Evolutionary conservation across 2,329 filamentous ascomycete genomes (phyloP), one percentile per base, ranked within the genome.

Genomic region (Aspergillus amoenus): DNA sequence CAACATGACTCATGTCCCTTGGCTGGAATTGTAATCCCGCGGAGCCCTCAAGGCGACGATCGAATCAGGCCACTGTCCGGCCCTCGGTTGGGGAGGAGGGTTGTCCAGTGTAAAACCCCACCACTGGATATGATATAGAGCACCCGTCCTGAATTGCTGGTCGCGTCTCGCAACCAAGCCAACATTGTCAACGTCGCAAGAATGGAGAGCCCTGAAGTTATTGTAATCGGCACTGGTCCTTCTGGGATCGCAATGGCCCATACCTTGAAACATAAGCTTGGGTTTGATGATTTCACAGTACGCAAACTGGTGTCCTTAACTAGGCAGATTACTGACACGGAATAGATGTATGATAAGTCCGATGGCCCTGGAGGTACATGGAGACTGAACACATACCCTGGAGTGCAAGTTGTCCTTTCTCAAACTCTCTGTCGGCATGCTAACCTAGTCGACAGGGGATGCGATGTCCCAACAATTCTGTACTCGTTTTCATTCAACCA

Each of bases 181-280:
- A 24, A 24, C 7, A 24, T 7, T 24, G 24, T 24, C 24, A 24
- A 24, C 5, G 24, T 24, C 7, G 24, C 24, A 24, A 24, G 7
- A 7, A 24, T 24, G 24, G 5, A 24, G 24, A 24, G 24, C 24
- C 24, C 50, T 24, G 55, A 57, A 15, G 37, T 57, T 13, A 73
- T 74, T 49, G 67, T 74, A 34, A 68, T 74, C 39, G 71, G 72
- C 15, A 68, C 67, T 30, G 72, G 72, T 2, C 67, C 69, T 7
- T 64, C 68, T 4, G 71, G 70, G 21, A 73, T 73, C 49, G 64
- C 70, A 4, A 67, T 73, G 64, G 69, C 67, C 3, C 63, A 73
- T 57, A 66, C 51, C n/a, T 52, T 73, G 53, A 72, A 72, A 61
- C 62, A 66, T 15, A 62, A 70, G 43, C 62, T 52, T 18, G 49